Evolutionary conservation across 139 green algal genomes (phyloP).

Genomic region (Dunaliella sp.): DNA sequence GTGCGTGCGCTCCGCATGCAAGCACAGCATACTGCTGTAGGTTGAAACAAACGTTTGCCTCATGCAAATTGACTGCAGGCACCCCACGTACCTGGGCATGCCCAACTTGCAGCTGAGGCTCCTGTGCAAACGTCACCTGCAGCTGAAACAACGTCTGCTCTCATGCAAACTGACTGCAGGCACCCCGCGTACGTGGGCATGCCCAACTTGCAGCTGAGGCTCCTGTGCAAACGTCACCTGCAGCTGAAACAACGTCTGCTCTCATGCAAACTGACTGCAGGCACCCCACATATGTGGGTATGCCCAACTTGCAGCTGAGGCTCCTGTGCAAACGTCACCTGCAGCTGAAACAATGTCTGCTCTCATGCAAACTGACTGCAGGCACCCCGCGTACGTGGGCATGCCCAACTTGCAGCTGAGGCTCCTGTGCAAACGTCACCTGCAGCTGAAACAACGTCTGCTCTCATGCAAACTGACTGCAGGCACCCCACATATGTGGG

Average conservation of each 20-base stretch:
- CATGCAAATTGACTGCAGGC: no score
- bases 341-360: no score
- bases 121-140: not conserved
- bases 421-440: conserved; percentile 7
- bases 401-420: not conserved
- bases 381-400: not conserved
- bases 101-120: not conserved
- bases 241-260: no score
- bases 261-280: no score
- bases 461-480: no score
- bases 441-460: not conserved
- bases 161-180: no score
- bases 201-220: not conserved
- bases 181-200: not conserved
- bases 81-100: not conserved
- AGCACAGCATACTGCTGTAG: no score
- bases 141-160: no score
- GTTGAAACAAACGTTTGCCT: no score
- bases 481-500: conserved; percentile 1
- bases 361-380: no score
- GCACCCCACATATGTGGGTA: not conserved
- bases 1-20: no score
- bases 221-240: conserved; percentile 9
- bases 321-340: conserved; percentile 9
- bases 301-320: not conserved